Evolutionary conservation across 345 rosid species (phyloP).

Genomic region (Hypericum perforatum): DNA sequence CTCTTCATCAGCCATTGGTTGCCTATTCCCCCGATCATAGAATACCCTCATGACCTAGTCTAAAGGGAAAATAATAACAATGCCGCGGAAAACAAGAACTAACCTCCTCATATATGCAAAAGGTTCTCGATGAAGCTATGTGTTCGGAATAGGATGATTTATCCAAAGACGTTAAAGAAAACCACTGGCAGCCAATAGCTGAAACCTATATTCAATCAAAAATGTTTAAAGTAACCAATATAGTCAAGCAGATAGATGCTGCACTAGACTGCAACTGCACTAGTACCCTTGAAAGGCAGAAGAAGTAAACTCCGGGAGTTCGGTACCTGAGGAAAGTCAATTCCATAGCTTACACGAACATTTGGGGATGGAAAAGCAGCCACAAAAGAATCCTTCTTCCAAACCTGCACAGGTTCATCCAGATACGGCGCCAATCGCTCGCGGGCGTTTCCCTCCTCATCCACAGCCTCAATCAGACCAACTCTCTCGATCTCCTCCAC

Average conservation of each 20-base stretch:
- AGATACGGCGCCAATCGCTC: conserved; percentile 53
- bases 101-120: conserved; percentile 83
- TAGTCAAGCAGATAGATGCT: neutral
- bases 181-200: conserved; percentile 77
- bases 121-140: conserved; percentile 70
- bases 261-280: neutral
- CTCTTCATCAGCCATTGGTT: too few relatives aligned
- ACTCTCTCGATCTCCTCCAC: conserved; percentile 47
- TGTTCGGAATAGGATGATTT: conserved; percentile 35
- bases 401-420: conserved; percentile 45
- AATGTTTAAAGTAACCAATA: too few relatives aligned
- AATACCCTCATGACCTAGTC: too few relatives aligned
- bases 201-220: conserved; percentile 29
- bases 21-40: too few relatives aligned
- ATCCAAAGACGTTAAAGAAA: conserved; percentile 41
- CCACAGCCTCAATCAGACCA: conserved; percentile 48
- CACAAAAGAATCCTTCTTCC: conserved; percentile 52
- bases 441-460: conserved; percentile 31
- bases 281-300: neutral
- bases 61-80: neutral
- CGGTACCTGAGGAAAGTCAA: conserved; percentile 65
- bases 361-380: conserved; percentile 56
- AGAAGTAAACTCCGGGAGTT: neutral
- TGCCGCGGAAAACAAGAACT: conserved; percentile 4
- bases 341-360: conserved; percentile 62